Percentiles rank a stretch among this genome's conserved stretches.
Conservation (phyloP, 2,329 filamentous ascomycete genomes). For the Chaetomium sp. region DNA sequence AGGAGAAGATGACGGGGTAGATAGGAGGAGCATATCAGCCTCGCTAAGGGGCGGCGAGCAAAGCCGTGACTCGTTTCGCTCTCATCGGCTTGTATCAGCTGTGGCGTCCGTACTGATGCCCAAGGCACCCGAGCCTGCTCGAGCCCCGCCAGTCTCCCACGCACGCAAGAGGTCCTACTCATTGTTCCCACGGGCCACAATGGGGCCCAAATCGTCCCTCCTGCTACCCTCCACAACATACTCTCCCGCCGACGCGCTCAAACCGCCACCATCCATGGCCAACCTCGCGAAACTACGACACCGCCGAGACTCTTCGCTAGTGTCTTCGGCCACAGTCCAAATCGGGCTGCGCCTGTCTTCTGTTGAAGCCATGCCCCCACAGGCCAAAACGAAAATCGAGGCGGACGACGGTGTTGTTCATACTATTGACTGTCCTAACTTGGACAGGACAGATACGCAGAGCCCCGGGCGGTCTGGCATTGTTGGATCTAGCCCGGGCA, state of each 20-base stretch:
- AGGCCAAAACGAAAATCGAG: slow-evolving; percentile 16
- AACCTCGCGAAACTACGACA: slow-evolving; percentile 40
- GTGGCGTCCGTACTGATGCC: slow-evolving; percentile 17
- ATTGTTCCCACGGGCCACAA: slow-evolving; percentile 32
- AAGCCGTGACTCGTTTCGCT: slow-evolving; percentile 30
- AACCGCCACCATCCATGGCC: slow-evolving; percentile 39
- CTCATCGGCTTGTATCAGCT: slow-evolving; percentile 28
- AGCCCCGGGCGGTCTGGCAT: slow-evolving; percentile 14
- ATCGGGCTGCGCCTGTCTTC: slow-evolving; percentile 64
- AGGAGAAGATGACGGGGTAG: slow-evolving; percentile 26
- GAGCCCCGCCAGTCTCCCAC: slow-evolving; percentile 25
- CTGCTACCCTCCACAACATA: slow-evolving; percentile 46
- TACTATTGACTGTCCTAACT: slow-evolving; percentile 27
- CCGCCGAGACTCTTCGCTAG: slow-evolving; percentile 53
- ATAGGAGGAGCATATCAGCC: slow-evolving; percentile 24
- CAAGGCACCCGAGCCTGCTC: slow-evolving; percentile 28
- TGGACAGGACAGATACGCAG: slow-evolving; percentile 2
- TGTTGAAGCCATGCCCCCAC: slow-evolving; percentile 42
- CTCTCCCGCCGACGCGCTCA: slow-evolving; percentile 30
- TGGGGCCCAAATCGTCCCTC: slow-evolving; percentile 28
- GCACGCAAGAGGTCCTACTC: slow-evolving; percentile 35
- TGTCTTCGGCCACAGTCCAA: slow-evolving; percentile 62
- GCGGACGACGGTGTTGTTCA: slow-evolving; percentile 31
- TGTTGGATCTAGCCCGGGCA: background rate
- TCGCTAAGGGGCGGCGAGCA: slow-evolving; percentile 18